Base-by-base conservation (phyloP, 768 basidiomycete genomes). In the Kwoniella bestiolae region DNA sequence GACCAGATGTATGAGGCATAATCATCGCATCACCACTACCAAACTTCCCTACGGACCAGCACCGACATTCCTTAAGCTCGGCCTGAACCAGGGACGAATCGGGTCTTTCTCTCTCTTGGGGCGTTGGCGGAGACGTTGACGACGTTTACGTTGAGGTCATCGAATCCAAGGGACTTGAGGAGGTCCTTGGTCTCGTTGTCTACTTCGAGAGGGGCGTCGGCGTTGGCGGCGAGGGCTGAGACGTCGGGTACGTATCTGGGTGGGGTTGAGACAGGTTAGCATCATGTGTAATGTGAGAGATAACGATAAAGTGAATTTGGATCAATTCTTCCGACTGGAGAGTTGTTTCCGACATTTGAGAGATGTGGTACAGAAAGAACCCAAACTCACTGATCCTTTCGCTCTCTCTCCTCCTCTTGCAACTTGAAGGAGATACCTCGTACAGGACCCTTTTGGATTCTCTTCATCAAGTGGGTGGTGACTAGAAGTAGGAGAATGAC, bases 341-440 rank as follows among this genome's bases (percentile, higher is more conserved):
- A n/a, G n/a, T n/a, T n/a, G n/a, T n/a, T n/a, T n/a, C n/a, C n/a
- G n/a, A n/a, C n/a, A n/a, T n/a, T n/a, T n/a, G n/a, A n/a, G n/a
- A 56, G 23, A 25, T n/a, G 25, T 6, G n/a, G 9, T 3, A 38
- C 5, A 35, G 32, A 12, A 58, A 58, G n/a, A 26, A 23, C 18
- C 0, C 14, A 18, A 34, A 66, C 72, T 68, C 92, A 97, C 86
- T 97, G 94, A 83, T 99, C 96, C 87, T 98, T 98, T 78, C 95
- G 85, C 84, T 99, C 96, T 68, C 96, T 88, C 85, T 99, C 96
- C 84, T 99, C 96, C 81, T 98, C 96, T 83, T 99, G 96, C 75
- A 99, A 90, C 84, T 97, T 96, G 92, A 98, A 99, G 62, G 96
- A 98, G 83, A 99, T 99, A 77, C 96, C 96, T 71, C 94, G 92